phyloP scores from a whole-genome alignment of 441 rosid genomes.

The Melastoma candidum region DNA sequence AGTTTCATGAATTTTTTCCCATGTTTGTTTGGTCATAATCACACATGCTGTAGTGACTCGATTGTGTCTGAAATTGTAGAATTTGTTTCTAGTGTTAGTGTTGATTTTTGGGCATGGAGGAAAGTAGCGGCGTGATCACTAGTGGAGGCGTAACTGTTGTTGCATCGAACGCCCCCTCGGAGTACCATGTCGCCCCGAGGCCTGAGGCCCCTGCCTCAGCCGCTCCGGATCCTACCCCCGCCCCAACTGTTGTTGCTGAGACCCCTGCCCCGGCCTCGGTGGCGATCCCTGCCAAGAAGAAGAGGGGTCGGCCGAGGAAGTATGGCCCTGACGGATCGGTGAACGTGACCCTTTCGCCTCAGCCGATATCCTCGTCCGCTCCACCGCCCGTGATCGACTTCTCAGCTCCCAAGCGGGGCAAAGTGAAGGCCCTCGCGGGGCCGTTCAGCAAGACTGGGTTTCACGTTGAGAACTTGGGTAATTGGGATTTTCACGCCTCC shows the following conservation, averaged over 20 bases:
- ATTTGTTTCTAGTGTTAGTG: slow-evolving; percentile 4
- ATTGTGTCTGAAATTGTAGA: not conserved
- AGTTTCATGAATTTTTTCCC: no score
- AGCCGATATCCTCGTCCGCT: slow-evolving; percentile 59
- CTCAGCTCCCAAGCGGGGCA: slow-evolving; percentile 46
- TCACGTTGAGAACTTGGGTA: slow-evolving; percentile 52
- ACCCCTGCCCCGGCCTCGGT: slow-evolving; percentile 26
- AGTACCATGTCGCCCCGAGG: slow-evolving; percentile 67
- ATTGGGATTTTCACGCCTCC: not conserved
- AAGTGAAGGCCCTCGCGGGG: slow-evolving; percentile 34
- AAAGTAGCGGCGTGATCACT: slow-evolving; percentile 42
- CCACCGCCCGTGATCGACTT: slow-evolving; percentile 41
- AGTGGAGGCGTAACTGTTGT: slow-evolving; percentile 64
- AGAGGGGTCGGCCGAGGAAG: slow-evolving; percentile 93
- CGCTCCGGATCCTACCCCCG: slow-evolving; percentile 2
- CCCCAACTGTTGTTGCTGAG: slow-evolving; percentile 20
- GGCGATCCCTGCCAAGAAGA: slow-evolving; percentile 47
- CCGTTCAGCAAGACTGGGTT: slow-evolving; percentile 44
- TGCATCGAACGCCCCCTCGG: slow-evolving; percentile 82
- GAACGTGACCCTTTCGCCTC: slow-evolving; percentile 48
- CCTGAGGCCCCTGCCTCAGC: slow-evolving; percentile 31
- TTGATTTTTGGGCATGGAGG: slow-evolving; percentile 43
- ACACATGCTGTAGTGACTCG: no score
- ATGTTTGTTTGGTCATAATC: no score
- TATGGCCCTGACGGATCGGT: slow-evolving; percentile 67